A percentile compares a stretch with the other conserved stretches of the same genome.
Conservation (phyloP, 83 land plant genomes). For the Picea abies region DNA sequence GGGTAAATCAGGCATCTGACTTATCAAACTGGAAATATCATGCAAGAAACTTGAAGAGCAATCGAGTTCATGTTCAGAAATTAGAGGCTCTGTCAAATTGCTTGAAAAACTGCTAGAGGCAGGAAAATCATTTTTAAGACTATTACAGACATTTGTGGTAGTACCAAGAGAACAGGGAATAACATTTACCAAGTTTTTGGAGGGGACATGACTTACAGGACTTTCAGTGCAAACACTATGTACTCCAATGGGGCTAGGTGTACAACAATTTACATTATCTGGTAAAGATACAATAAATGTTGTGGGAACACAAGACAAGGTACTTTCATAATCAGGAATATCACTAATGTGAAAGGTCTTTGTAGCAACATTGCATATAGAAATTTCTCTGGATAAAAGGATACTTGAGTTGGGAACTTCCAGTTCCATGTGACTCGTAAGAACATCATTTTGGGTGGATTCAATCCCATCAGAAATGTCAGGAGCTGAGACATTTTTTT, state of each 20-base stretch:
- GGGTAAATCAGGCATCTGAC: not conserved
- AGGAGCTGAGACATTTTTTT: not conserved
- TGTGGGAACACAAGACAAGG: not conserved
- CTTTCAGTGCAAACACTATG: not conserved
- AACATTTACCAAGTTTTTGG: not conserved
- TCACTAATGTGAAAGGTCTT: not conserved
- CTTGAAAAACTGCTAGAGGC: not conserved
- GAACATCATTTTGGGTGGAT: not conserved
- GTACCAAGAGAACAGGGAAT: not conserved
- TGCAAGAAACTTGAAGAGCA: not conserved
- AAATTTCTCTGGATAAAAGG: not conserved
- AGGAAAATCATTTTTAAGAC: not conserved
- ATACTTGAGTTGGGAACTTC: slow-evolving; percentile 1
- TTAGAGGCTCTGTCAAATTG: not conserved
- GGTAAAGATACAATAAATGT: not conserved
- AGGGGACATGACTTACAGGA: not conserved
- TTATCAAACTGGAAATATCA: not conserved
- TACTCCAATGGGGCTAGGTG: not conserved
- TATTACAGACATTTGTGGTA: not conserved
- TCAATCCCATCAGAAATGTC: not conserved
- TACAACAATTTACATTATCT: not conserved
- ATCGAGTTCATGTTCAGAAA: slow-evolving; percentile 1
- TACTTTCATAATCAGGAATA: not conserved
- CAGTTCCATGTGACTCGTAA: not conserved
- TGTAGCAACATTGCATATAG: not conserved